Evolutionary conservation across 345 rosid genomes (phyloP).

Genomic region (Carallia pectinifolia): DNA sequence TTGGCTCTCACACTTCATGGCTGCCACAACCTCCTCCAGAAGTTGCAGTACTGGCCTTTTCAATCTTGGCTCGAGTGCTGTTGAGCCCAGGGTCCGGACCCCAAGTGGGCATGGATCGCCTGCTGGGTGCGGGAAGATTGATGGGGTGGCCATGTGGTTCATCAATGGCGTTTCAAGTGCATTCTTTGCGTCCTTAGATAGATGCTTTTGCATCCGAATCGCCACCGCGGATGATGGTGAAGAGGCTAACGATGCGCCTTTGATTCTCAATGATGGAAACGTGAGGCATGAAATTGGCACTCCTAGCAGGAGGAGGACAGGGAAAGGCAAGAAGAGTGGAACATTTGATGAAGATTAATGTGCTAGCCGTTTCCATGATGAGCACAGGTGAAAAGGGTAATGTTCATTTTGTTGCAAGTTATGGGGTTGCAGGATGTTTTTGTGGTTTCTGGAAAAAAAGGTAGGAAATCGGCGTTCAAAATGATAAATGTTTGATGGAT

Average conservation of each 20-base stretch:
- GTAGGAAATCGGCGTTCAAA: background rate
- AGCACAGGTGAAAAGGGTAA: background rate
- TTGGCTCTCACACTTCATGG: conserved; percentile 29
- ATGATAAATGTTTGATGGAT: background rate
- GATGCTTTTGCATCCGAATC: conserved; percentile 63
- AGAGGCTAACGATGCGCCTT: conserved; percentile 48
- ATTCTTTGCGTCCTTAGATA: conserved; percentile 57
- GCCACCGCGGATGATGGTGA: conserved; percentile 53
- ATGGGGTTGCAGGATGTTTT: conserved; percentile 10
- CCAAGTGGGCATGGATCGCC: conserved; percentile 31
- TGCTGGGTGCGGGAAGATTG: conserved; percentile 49
- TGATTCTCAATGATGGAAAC: conserved; percentile 51
- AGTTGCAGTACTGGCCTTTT: conserved; percentile 30
- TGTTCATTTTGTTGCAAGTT: conserved; percentile 12
- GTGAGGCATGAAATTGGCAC: conserved; percentile 20
- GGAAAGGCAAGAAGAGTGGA: conserved; percentile 32
- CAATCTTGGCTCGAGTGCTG: conserved; percentile 33
- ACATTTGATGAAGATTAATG: background rate
- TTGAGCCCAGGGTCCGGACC: conserved; percentile 24
- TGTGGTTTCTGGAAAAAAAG: conserved; percentile 1
- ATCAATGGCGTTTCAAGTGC: conserved; percentile 53
- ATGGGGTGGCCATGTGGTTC: conserved; percentile 65
- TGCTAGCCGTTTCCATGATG: background rate
- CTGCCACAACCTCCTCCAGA: conserved; percentile 40
- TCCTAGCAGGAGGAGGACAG: conserved; percentile 32